Conservation (phyloP, 495 filamentous ascomycete genomes). For the Glarea lozoyensis region DNA sequence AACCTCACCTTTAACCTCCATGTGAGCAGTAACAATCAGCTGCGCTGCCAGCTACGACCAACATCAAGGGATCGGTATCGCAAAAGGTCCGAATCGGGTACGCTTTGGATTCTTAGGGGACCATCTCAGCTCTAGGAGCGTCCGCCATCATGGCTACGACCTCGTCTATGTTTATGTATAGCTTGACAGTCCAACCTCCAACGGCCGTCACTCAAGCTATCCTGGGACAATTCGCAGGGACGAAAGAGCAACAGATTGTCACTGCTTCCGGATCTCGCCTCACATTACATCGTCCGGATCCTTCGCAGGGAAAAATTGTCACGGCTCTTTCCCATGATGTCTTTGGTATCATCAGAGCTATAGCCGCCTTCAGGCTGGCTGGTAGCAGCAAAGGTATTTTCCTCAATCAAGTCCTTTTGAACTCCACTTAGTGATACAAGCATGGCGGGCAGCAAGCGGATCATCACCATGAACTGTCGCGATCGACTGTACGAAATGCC, state of each 20-base stretch:
- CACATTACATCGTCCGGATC: slow-evolving; percentile 78
- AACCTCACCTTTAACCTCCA: slow-evolving; percentile 5
- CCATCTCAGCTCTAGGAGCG: slow-evolving; percentile 45
- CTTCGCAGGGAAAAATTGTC: slow-evolving; percentile 73
- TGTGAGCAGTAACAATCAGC: slow-evolving; percentile 17
- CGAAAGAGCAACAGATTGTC: slow-evolving; percentile 93
- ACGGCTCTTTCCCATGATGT: slow-evolving; percentile 85
- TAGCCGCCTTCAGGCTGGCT: slow-evolving; percentile 82
- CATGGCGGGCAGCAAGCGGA: slow-evolving; percentile 28
- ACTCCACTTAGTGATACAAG: slow-evolving; percentile 90
- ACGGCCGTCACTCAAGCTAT: slow-evolving; percentile 84
- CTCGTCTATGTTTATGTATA: slow-evolving; percentile 97
- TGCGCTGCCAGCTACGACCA: slow-evolving; percentile 10
- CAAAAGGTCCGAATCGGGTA: neutral
- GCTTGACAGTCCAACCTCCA: slow-evolving; percentile 84
- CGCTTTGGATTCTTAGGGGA: slow-evolving; percentile 1
- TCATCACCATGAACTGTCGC: slow-evolving; percentile 16
- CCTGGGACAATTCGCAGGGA: slow-evolving; percentile 87
- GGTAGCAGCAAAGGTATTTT: slow-evolving; percentile 95
- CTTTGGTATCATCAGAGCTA: slow-evolving; percentile 84
- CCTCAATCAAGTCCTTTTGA: slow-evolving; percentile 29
- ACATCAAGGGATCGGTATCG: neutral
- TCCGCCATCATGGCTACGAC: slow-evolving; percentile 80
- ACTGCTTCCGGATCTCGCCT: slow-evolving; percentile 86
- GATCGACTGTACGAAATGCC: slow-evolving; percentile 12